These are phyloP conservation scores for Phoma herbarum DNA, from an alignment of 2,329 filamentous ascomycete genomes.

Conservation along the genomic window DNA sequence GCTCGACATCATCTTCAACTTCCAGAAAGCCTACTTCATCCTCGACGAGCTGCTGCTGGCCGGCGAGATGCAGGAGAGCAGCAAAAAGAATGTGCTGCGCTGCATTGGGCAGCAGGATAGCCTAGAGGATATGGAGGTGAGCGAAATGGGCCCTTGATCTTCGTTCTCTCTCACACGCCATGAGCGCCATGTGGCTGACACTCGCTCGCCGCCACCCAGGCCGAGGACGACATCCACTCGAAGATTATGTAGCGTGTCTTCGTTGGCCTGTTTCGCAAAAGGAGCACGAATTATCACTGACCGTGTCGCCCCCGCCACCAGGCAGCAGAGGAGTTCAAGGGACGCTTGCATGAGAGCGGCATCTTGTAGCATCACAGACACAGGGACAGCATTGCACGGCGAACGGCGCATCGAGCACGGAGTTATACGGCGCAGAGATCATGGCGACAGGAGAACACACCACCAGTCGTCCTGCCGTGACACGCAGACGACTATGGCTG, in stretches of 20 bases:
- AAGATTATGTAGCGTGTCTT: conserved; percentile 75
- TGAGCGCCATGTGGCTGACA: conserved; percentile 54
- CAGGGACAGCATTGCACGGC: conserved; percentile 33
- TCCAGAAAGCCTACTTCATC: conserved; percentile 99
- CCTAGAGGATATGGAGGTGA: conserved; percentile 98
- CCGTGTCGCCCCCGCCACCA: conserved; percentile 35
- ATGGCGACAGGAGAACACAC: conserved; percentile 47
- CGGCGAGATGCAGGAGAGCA: conserved; percentile 97
- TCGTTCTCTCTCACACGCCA: conserved; percentile 26
- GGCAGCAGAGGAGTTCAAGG: conserved; percentile 44
- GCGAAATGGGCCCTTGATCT: conserved; percentile 52
- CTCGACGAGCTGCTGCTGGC: conserved; percentile 94
- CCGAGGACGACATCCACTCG: conserved; percentile 84
- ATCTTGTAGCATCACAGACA: conserved; percentile 34
- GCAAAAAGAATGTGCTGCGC: conserved; percentile 97
- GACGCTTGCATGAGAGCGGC: conserved; percentile 43
- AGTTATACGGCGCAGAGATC: conserved; percentile 18
- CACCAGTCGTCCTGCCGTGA: conserved; percentile 48
- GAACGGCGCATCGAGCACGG: conserved; percentile 21
- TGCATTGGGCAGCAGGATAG: conserved; percentile 98
- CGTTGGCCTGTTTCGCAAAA: conserved; percentile 25
- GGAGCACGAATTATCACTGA: conserved; percentile 39
- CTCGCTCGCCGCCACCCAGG: conserved; percentile 63
- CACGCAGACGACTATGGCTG: conserved; percentile 50
- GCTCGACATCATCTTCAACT: conserved; percentile 99